phyloP scores from a whole-genome alignment of 2,329 filamentous ascomycete genomes.

The Penicillium sp. region DNA sequence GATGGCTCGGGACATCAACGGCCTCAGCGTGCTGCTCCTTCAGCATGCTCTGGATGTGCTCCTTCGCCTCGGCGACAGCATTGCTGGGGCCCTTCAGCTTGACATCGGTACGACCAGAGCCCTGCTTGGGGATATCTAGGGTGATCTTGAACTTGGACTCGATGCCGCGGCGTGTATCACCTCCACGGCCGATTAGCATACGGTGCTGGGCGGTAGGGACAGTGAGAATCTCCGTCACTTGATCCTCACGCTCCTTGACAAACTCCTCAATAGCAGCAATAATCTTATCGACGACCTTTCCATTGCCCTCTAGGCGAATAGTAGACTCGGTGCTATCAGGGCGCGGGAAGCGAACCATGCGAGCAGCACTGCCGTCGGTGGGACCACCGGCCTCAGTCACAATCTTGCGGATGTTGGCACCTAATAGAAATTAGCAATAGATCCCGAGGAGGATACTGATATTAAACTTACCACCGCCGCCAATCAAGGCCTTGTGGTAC shows the following conservation, averaged over 20 bases:
- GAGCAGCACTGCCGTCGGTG: conserved; percentile 76
- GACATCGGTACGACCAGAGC: conserved; percentile 74
- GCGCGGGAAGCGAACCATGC: conserved; percentile 91
- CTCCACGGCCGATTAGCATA: conserved; percentile 83
- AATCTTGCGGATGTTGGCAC: conserved; percentile 78
- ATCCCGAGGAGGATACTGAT: not conserved
- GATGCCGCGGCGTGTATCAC: conserved; percentile 76
- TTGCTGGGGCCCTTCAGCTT: conserved; percentile 75
- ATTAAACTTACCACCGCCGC: conserved; percentile 66
- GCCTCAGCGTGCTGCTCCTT: conserved; percentile 87
- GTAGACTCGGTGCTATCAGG: conserved; percentile 73
- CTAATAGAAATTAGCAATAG: conserved; percentile 49
- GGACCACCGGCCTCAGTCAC: conserved; percentile 84
- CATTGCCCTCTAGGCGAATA: conserved; percentile 83
- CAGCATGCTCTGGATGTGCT: conserved; percentile 68
- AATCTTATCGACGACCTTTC: conserved; percentile 82
- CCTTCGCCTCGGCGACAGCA: conserved; percentile 79
- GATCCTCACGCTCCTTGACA: conserved; percentile 75
- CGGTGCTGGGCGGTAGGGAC: conserved; percentile 87
- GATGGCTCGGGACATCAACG: conserved; percentile 70
- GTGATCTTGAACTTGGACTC: conserved; percentile 81
- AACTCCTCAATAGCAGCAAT: conserved; percentile 73
- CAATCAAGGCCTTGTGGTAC: conserved; percentile 80
- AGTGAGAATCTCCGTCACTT: conserved; percentile 71
- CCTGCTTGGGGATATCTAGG: conserved; percentile 87